Evolutionary conservation across 225 moss, liverwort and hornwort species (phyloP), one percentile per base, ranked within the genome.

Genomic region (Lunularia cruciata): DNA sequence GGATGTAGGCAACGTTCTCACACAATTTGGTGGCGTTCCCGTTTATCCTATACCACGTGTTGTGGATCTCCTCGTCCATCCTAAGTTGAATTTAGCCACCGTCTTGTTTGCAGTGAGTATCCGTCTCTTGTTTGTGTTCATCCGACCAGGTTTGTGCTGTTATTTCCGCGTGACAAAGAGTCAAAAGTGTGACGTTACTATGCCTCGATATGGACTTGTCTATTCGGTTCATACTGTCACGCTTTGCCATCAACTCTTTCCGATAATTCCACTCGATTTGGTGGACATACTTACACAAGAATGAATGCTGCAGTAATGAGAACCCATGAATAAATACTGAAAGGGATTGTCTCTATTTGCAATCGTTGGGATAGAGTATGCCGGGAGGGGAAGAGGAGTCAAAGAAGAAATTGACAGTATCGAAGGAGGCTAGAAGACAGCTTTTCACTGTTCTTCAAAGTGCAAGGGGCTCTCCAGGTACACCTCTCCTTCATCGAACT

Each of bases 401-500:
- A 75, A 86, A 87, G 78, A 85, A 83, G 72, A 81, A 82, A 48
- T 74, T 84, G 71, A 87, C 78, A 70, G 93, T 99, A 65, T 87
- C 93, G 37, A 81, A 93, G 69, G 98, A 99, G 71, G 78, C 98
- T 36, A 93, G 98, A 70, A 86, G 85, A 49, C 98, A 99, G 68
- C 91, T 99, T 35, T 99, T 93, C 73, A 84, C 98, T 60, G 93
- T 89, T 13, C 85, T 99, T 55, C 98, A 99, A 82, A 85, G 89
- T 89, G 73, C 91, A 60, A 86, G 98, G 86, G 98, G 98, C 39
- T 91, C 91, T 74, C 89, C 95, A 86, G 88, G 95, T 84, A 68
- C n/a, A n/a, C n/a, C n/a, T n/a, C n/a, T n/a, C n/a, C n/a, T n/a
- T n/a, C n/a, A n/a, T n/a, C n/a, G n/a, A n/a, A n/a, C n/a, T n/a